Evolutionary conservation across 495 filamentous ascomycete genomes (phyloP).

Genomic region (Hypomontagnella submonticulosa): DNA sequence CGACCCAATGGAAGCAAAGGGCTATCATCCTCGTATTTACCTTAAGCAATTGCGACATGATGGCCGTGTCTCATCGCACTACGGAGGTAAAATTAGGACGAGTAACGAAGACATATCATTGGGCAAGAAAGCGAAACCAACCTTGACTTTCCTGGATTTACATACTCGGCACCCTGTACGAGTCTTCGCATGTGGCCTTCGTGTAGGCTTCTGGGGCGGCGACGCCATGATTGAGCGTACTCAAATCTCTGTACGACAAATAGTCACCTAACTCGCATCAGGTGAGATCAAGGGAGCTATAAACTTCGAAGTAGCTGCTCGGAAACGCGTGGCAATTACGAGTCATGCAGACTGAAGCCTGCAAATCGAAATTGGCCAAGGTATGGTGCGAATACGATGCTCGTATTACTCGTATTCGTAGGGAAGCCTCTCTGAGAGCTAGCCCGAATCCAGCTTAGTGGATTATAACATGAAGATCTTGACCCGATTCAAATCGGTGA

Average conservation of each 20-base stretch:
- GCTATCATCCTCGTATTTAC: slow-evolving; percentile 1
- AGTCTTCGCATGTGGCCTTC: slow-evolving; percentile 40
- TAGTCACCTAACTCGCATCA: neutral
- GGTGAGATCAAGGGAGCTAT: slow-evolving; percentile 6
- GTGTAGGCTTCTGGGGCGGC: slow-evolving; percentile 27
- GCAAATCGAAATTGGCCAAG: slow-evolving; percentile 6
- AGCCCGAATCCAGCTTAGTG: neutral
- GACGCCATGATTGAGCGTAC: slow-evolving; percentile 18
- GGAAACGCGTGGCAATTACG: slow-evolving; percentile 32
- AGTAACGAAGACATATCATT: neutral
- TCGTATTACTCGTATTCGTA: slow-evolving; percentile 31
- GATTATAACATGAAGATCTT: too few relatives aligned
- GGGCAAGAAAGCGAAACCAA: slow-evolving; percentile 11
- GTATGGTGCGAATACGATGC: slow-evolving; percentile 27
- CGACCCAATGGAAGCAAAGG: neutral
- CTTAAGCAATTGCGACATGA: slow-evolving; percentile 40
- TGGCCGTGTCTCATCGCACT: slow-evolving; percentile 39
- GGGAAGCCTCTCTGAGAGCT: neutral
- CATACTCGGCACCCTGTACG: slow-evolving; percentile 42
- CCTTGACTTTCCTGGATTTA: slow-evolving; percentile 41
- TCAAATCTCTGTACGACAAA: slow-evolving; percentile 7
- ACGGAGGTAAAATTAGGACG: slow-evolving; percentile 15
- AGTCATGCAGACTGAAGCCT: slow-evolving; percentile 16
- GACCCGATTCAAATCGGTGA: too few relatives aligned
- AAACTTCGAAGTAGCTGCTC: slow-evolving; percentile 23